Base-by-base conservation (phyloP, 768 basidiomycete species). In the Boletales sp. region DNA sequence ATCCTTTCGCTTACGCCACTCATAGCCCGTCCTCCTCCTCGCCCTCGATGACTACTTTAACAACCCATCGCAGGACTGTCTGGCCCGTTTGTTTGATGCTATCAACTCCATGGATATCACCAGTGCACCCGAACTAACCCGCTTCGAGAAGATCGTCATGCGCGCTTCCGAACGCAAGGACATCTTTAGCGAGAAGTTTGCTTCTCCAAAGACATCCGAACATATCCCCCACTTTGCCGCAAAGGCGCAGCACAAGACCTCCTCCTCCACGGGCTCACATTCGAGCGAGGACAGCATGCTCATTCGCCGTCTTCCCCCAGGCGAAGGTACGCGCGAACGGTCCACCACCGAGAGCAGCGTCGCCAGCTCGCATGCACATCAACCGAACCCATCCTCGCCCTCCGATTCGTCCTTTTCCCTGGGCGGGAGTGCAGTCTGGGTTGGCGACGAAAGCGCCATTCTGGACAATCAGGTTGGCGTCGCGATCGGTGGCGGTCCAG, bases 11-110 rank as follows among this genome's bases (percentile, higher is more conserved):
- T 53, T 42, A 59, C 47, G 12, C n/a, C 33, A 8, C 30, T 53
- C 10, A 46, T 48, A 96, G 94, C 94, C 94, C 14, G 82, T 97
- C 44, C 82, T 99, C 10, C 74, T 96, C 2, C 85, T 98, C 62
- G 94, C 95, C 5, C 78, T 99, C 41, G 93, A 97, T 64, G 93
- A 97, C 68, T 99, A 97, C 71, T 93, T 94, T 67, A 74, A 80
- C 21, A 79, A 86, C 55, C 94, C 94, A 0, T 93, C 92, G 0
- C 84, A 94, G 63, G 90, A 91, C 57, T 90, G 92, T 59, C 83
- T 99, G 13, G 83, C 88, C 3, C 84, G 89, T 3, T 77, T 99
- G 4, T 98, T 93, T 65, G 90, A 95, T 57, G 84, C 94, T 5
- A 85, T 97, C 54, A 98, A 98, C 65, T 83, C 88, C 7, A 91